Percentiles rank a stretch among this genome's conserved stretches.
Conservation (phyloP, 441 rosid species). For the Gossypium laxum region DNA sequence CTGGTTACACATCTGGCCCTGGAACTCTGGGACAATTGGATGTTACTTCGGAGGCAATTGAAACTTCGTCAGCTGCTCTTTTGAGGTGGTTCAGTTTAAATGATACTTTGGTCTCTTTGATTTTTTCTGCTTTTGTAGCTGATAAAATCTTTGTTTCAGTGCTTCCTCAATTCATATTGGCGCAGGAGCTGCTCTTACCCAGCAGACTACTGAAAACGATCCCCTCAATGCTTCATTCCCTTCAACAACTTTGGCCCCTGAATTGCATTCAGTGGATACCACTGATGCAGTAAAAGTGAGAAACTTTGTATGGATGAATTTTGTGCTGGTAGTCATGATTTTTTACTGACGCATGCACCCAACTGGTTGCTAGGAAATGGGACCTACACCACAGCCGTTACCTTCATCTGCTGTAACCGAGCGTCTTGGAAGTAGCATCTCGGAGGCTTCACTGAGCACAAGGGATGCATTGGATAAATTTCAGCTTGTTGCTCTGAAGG, state of each 20-base stretch:
- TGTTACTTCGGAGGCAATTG: constrained; percentile 52
- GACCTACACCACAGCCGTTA: constrained; percentile 41
- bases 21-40: constrained; percentile 54
- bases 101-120: not conserved
- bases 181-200: constrained; percentile 39
- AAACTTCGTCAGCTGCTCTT: constrained; percentile 43
- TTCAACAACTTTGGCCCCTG: constrained; percentile 41
- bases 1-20: constrained; percentile 38
- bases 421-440: constrained; percentile 42
- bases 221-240: constrained; percentile 37
- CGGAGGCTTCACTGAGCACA: constrained; percentile 68
- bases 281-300: constrained; percentile 51
- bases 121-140: not conserved
- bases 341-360: constrained; percentile 20
- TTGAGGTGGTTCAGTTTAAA: constrained; percentile 38
- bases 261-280: constrained; percentile 40
- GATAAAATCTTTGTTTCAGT: constrained; percentile 30
- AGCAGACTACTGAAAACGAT: constrained; percentile 40
- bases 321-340: constrained; percentile 2
- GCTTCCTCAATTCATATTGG: constrained; percentile 44
- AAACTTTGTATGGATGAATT: not conserved
- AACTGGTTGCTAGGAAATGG: constrained; percentile 39
- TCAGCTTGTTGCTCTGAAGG: constrained; percentile 78
- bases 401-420: constrained; percentile 52
- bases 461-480: constrained; percentile 92